Evolutionary conservation across 306 rosid genomes (phyloP), one percentile per base, ranked within the genome.

Genomic region (Bauhinia variegata): DNA sequence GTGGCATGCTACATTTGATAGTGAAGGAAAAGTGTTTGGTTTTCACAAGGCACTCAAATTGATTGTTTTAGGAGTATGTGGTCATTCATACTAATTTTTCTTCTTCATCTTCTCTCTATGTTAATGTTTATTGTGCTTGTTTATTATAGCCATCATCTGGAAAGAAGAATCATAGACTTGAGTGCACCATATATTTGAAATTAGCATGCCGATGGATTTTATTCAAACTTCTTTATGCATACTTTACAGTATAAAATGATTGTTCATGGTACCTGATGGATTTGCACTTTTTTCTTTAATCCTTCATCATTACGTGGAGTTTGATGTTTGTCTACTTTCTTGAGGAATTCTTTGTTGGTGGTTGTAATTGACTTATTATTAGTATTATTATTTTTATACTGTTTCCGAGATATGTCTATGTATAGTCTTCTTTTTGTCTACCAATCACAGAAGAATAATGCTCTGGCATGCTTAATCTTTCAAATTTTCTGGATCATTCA

Each of bases 41-140:
- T 89, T 92, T 73, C 86, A 61, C 53, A 92, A 92, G 85, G 88
- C 98, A 65, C 92, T 92, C 55, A 92, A 89, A 77, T 75, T 81
- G 81, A 87, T 89, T 46, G 72, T 84, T 60, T 55, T 89, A 69
- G 98, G 98, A 95, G 98, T 92, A 84, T 57, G 89, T 72, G 74
- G 52, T 37, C 56, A 67, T 77, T 54, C 54, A 70, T 33, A 31
- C 13, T 61, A 19, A 19, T 32, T 33, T 16, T 44, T 52, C 19
- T 63, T 70, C 16, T 57, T 41, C 7, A 8, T 36, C 41, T 36
- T 36, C 0, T 36, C 8, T 36, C 9, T 36, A 3, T 15, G 7
- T 53, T 6, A 6, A 16, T 52, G 4, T 52, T 52, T 5, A 11
- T 11, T 30, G 36, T 23, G 36, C 7, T 2, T 19, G 1, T 19